Conservation (phyloP, 2,329 filamentous ascomycete species). For the Aureobasidium sp. region DNA sequence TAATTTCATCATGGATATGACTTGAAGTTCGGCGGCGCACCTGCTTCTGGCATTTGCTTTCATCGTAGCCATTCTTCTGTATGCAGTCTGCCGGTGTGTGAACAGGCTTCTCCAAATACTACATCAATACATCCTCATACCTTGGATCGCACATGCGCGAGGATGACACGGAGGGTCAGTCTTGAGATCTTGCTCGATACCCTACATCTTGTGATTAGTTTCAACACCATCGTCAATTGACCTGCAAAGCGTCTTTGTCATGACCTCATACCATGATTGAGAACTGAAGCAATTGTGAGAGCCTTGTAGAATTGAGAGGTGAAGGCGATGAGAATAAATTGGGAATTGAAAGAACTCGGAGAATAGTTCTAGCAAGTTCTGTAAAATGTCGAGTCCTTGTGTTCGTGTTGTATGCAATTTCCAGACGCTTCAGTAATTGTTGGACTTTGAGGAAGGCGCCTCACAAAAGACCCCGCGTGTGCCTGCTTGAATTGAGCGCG, state of each 20-base stretch:
- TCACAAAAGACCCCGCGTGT: slow-evolving; percentile 10
- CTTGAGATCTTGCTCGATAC: slow-evolving; percentile 60
- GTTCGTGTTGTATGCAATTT: not conserved
- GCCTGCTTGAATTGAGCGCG: slow-evolving; percentile 1
- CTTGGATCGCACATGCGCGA: slow-evolving; percentile 84
- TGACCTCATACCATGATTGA: slow-evolving; percentile 14
- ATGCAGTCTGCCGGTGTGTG: slow-evolving; percentile 59
- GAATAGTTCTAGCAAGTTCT: not conserved
- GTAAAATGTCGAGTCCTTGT: slow-evolving; percentile 1
- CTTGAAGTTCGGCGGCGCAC: slow-evolving; percentile 23
- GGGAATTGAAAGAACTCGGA: not conserved
- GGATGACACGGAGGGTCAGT: slow-evolving; percentile 77
- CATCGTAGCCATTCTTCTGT: slow-evolving; percentile 74
- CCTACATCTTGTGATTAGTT: not conserved
- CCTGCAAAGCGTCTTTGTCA: not conserved
- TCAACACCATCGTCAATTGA: not conserved
- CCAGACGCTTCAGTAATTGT: not conserved
- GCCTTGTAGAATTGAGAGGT: not conserved
- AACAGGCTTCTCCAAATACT: slow-evolving; percentile 1
- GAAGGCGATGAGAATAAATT: not conserved
- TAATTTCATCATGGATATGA: not conserved
- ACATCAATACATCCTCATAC: slow-evolving; percentile 39
- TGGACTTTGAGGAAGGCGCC: not conserved
- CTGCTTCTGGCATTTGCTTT: slow-evolving; percentile 67
- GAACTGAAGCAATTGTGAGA: not conserved